Percentiles rank a stretch among this genome's conserved stretches.
These are phyloP conservation scores for Caryopteris hybrid DNA, from an alignment of 305 asterid genomes.

Conservation along the genomic window DNA sequence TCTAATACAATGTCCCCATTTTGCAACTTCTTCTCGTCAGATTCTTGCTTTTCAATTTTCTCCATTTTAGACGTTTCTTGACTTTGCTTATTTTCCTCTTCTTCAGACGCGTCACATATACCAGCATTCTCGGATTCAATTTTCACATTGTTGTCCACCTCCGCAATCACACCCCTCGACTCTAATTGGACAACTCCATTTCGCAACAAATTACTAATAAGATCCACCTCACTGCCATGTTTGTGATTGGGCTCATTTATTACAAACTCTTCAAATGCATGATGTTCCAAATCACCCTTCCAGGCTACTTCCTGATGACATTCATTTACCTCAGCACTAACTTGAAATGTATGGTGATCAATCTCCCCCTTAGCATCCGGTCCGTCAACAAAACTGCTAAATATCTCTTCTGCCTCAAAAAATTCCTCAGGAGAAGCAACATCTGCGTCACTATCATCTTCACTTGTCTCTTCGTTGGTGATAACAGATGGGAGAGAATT, in stretches of 20 bases:
- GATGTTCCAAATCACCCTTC: constrained; percentile 54
- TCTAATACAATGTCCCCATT: constrained; percentile 25
- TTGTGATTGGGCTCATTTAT: constrained; percentile 50
- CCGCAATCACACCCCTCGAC: constrained; percentile 22
- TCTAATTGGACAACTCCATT: constrained; percentile 26
- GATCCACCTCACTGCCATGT: constrained; percentile 24
- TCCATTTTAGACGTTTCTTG: constrained; percentile 30
- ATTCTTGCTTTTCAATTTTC: constrained; percentile 41
- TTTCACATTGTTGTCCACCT: constrained; percentile 27
- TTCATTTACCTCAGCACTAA: constrained; percentile 37
- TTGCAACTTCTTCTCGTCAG: constrained; percentile 32
- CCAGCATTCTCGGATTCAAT: constrained; percentile 17
- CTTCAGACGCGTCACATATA: constrained; percentile 30
- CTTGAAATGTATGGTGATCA: constrained; percentile 36
- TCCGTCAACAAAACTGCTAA: constrained; percentile 64
- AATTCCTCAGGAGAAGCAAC: constrained; percentile 82
- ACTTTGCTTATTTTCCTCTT: constrained; percentile 34
- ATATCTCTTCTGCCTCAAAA: constrained; percentile 95
- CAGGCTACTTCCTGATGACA: constrained; percentile 36
- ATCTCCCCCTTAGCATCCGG: constrained; percentile 52
- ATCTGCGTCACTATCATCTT: constrained; percentile 56
- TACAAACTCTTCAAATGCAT: constrained; percentile 77
- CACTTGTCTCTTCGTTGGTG: constrained; percentile 46
- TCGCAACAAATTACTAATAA: constrained; percentile 25
- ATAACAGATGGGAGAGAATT: constrained; percentile 52